A percentile compares a stretch with the other conserved stretches of the same genome.
phyloP scores from a whole-genome alignment of 2,329 filamentous ascomycete genomes.

The Fusarium pseudograminearum region DNA sequence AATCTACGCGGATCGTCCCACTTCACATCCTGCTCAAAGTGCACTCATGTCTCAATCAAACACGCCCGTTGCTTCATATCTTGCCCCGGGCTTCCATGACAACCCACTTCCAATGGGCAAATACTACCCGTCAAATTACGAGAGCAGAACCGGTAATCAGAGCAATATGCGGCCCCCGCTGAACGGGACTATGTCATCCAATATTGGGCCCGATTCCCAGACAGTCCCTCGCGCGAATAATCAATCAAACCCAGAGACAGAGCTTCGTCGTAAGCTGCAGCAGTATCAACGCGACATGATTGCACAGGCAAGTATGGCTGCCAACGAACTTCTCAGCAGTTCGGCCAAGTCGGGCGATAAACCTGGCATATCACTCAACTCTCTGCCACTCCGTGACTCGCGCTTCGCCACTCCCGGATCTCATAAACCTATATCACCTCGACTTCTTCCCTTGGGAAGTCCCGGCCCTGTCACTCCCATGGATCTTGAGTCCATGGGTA shows the following conservation, averaged over 20 bases:
- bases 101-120: constrained; percentile 68
- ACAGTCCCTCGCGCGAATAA: constrained; percentile 41
- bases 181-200: constrained; percentile 48
- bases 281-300: constrained; percentile 73
- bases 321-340: constrained; percentile 57
- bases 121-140: constrained; percentile 73
- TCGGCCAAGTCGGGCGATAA: constrained; percentile 44
- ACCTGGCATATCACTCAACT: constrained; percentile 51
- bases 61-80: constrained; percentile 64
- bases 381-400: constrained; percentile 53
- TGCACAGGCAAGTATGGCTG: constrained; percentile 66
- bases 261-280: constrained; percentile 64
- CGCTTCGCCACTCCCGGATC: constrained; percentile 55
- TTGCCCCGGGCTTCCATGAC: constrained; percentile 62
- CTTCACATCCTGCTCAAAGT: constrained; percentile 45
- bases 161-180: constrained; percentile 42
- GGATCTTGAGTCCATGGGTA: constrained; percentile 60
- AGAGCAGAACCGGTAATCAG: constrained; percentile 53
- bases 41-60: constrained; percentile 47
- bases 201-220: constrained; percentile 54
- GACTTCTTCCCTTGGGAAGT: constrained; percentile 66
- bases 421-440: constrained; percentile 63
- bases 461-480: constrained; percentile 73
- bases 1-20: constrained; percentile 46
- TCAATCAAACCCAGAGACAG: constrained; percentile 50